Percentiles rank a stretch among this genome's conserved stretches.
Evolutionary conservation across 1,284 basidiomycete genomes (phyloP).

Genomic region (Ustilago sp.): DNA sequence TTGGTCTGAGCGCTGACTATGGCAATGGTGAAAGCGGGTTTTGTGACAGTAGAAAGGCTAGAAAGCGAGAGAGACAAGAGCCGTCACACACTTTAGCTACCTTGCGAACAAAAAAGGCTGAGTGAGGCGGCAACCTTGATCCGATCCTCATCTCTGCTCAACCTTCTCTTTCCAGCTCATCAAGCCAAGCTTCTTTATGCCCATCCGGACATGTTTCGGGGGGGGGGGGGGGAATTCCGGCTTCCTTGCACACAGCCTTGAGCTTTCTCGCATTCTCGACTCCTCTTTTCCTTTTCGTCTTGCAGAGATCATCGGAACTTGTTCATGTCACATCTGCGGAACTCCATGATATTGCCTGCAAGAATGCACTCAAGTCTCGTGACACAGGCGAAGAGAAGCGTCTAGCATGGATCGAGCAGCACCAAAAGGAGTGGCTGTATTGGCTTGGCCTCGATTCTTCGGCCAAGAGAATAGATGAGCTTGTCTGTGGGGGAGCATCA

Average conservation of each 20-base stretch:
- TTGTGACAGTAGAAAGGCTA: not conserved
- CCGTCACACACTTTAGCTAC: too few relatives aligned
- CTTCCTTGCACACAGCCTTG: not conserved
- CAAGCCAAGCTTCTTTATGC: not conserved
- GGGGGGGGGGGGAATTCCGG: not conserved
- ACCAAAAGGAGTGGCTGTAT: not conserved
- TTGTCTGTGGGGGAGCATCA: not conserved
- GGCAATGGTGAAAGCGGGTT: not conserved
- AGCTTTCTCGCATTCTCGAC: not conserved
- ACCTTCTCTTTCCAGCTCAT: not conserved
- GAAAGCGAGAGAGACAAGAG: not conserved
- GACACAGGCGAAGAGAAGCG: not conserved
- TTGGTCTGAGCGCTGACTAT: constrained; percentile 8
- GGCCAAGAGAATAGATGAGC: not conserved
- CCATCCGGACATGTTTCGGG: constrained; percentile 2
- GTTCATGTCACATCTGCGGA: too few relatives aligned
- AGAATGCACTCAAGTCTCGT: not conserved
- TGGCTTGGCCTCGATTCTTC: constrained; percentile 3
- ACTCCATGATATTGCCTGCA: too few relatives aligned
- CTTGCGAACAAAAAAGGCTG: not conserved
- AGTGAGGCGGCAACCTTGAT: not conserved
- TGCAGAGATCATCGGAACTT: too few relatives aligned
- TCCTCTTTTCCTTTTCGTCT: too few relatives aligned
- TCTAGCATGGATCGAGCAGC: not conserved
- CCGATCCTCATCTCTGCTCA: not conserved